A percentile compares a stretch with the other conserved stretches of the same genome.
These are phyloP conservation scores for Ganoderma sp. DNA, from an alignment of 1,284 basidiomycete species.

Conservation along the genomic window DNA sequence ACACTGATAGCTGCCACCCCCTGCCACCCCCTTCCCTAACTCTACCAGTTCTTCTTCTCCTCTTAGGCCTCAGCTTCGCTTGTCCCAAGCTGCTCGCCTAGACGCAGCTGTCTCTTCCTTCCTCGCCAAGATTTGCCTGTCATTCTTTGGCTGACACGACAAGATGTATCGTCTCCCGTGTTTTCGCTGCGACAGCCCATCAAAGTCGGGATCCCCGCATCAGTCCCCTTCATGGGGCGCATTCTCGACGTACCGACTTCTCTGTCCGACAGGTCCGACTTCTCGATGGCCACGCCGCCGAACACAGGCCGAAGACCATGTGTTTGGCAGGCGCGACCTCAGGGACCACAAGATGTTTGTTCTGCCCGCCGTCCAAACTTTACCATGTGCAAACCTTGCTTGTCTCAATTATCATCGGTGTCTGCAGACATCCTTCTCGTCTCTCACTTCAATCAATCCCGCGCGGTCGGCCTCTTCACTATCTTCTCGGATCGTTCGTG, in stretches of 20 bases:
- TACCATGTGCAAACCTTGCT: slow-evolving; percentile 22
- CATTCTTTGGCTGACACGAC: not conserved
- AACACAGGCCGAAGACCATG: slow-evolving; percentile 2
- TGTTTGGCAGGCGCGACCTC: not conserved
- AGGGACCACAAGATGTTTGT: slow-evolving; percentile 3
- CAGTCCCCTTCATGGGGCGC: slow-evolving; percentile 11
- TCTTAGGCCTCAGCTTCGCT: not conserved
- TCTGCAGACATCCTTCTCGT: slow-evolving; percentile 15
- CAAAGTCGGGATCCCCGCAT: slow-evolving; percentile 2
- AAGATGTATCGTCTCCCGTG: not conserved
- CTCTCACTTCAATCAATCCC: slow-evolving; percentile 15
- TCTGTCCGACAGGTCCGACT: not conserved
- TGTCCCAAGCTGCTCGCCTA: not conserved
- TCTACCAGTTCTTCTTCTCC: not conserved
- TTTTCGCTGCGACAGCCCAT: not conserved
- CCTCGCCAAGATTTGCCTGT: not conserved
- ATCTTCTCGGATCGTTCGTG: not conserved
- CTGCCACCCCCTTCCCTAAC: not conserved
- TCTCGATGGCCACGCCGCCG: slow-evolving; percentile 11
- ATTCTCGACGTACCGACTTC: not conserved
- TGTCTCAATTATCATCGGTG: slow-evolving; percentile 18
- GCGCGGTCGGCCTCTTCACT: slow-evolving; percentile 11
- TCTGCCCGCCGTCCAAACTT: slow-evolving; percentile 21
- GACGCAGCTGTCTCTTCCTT: slow-evolving; percentile 9
- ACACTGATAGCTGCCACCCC: not conserved